A percentile compares a stretch with the other conserved stretches of the same genome.
Evolutionary conservation across 23 red algal species (phyloP).

Genomic region (Gracilaria domingensis): DNA sequence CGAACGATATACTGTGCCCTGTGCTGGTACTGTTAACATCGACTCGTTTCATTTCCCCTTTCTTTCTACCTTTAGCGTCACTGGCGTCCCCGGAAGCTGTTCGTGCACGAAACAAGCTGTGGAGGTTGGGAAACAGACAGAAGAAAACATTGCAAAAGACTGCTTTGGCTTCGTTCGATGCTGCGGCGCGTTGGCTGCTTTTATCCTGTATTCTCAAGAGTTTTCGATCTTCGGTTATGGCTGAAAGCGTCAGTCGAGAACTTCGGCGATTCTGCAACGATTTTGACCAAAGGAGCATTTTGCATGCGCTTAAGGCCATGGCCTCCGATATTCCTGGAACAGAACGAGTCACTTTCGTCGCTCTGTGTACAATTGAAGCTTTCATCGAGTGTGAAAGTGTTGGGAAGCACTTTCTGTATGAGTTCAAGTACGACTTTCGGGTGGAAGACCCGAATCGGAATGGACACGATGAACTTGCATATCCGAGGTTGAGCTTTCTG

Average conservation of each 20-base stretch:
- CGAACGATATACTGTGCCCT: constrained; percentile 22
- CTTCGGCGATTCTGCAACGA: constrained; percentile 23
- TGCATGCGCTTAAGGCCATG: constrained; percentile 61
- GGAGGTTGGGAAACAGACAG: constrained; percentile 44
- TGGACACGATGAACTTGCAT: neutral
- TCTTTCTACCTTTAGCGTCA: constrained; percentile 69
- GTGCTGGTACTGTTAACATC: constrained; percentile 7
- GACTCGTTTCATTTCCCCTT: constrained; percentile 42
- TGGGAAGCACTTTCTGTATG: constrained; percentile 26
- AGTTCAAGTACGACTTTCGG: constrained; percentile 53
- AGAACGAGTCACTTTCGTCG: constrained; percentile 59
- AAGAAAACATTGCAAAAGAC: neutral
- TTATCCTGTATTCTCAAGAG: constrained; percentile 44
- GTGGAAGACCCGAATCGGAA: constrained; percentile 32
- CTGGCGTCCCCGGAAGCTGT: constrained; percentile 67
- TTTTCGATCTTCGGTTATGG: constrained; percentile 24
- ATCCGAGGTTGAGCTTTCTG: constrained; percentile 8
- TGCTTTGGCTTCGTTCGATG: constrained; percentile 63
- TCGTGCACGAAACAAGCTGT: constrained; percentile 35
- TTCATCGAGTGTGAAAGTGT: constrained; percentile 41
- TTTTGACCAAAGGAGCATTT: constrained; percentile 43
- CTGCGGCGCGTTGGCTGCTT: constrained; percentile 57
- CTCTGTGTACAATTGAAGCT: constrained; percentile 61
- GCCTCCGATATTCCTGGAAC: constrained; percentile 55
- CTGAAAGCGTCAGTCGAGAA: constrained; percentile 27